These are phyloP conservation scores for Spinacia oleracea DNA, from an alignment of 179 eudicot species.

Conservation along the genomic window DNA sequence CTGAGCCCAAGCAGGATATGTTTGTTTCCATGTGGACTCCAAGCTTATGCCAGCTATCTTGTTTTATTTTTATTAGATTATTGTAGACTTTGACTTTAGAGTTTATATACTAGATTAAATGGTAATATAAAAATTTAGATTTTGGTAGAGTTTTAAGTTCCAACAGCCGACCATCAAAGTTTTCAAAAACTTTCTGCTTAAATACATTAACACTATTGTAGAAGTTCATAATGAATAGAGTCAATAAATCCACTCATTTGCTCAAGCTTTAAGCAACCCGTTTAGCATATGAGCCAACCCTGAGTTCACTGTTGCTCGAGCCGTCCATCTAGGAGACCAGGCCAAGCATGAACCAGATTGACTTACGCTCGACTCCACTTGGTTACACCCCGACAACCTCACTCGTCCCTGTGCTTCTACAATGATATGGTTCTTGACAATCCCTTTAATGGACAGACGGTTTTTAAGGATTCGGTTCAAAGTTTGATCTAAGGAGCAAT, in stretches of 20 bases:
- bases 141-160: not conserved
- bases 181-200: too few relatives aligned
- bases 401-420: not conserved
- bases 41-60: not conserved
- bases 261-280: not conserved
- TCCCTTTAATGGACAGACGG: too few relatives aligned
- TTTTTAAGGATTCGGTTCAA: too few relatives aligned
- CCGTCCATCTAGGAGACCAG: not conserved
- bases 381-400: not conserved
- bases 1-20: not conserved
- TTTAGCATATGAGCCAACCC: not conserved
- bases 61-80: not conserved
- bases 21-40: not conserved
- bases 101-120: too few relatives aligned
- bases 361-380: not conserved
- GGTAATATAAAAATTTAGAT: too few relatives aligned
- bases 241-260: not conserved
- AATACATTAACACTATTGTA: too few relatives aligned
- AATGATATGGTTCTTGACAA: too few relatives aligned
- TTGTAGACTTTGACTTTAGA: not conserved
- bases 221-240: too few relatives aligned
- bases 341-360: not conserved
- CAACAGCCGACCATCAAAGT: too few relatives aligned
- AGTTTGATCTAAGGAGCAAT: too few relatives aligned
- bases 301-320: not conserved